Evolutionary conservation across 768 basidiomycete genomes (phyloP).

Genomic region (Hygrophorus pudorinus): DNA sequence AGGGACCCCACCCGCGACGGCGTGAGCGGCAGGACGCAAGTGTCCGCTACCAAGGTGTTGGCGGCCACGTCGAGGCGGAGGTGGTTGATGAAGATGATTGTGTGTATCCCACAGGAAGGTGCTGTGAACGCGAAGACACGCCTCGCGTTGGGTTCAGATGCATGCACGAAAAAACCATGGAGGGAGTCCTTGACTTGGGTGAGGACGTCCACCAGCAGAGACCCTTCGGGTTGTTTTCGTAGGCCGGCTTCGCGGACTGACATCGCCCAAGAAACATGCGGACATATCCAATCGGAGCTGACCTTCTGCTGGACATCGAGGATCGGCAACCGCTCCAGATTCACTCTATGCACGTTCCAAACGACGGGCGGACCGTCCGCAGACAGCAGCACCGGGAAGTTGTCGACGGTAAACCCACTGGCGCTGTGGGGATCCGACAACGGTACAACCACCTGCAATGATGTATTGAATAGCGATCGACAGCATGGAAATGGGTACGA

Average conservation of each 20-base stretch:
- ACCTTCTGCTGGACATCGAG: conserved; percentile 8
- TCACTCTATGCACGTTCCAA: conserved; percentile 25
- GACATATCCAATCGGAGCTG: conserved; percentile 9
- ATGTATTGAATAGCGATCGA: not conserved
- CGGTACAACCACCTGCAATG: conserved; percentile 11
- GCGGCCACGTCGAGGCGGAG: conserved; percentile 38
- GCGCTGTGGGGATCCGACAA: conserved; percentile 6
- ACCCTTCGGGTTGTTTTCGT: not conserved
- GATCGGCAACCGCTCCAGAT: conserved; percentile 17
- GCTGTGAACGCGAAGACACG: conserved; percentile 15
- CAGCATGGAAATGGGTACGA: conserved; percentile 6
- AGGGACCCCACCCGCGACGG: conserved; percentile 7
- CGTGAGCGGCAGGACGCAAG: conserved; percentile 32
- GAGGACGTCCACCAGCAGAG: conserved; percentile 2
- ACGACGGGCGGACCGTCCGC: conserved; percentile 7
- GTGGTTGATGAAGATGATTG: conserved; percentile 35
- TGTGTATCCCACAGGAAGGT: conserved; percentile 17
- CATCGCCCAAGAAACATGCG: conserved; percentile 7
- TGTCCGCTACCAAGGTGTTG: conserved; percentile 42
- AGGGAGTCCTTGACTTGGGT: conserved; percentile 10
- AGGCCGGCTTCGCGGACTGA: conserved; percentile 11
- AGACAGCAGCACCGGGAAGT: conserved; percentile 19
- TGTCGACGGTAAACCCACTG: conserved; percentile 14
- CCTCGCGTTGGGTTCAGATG: conserved; percentile 1
- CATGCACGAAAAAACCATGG: conserved; percentile 5